These are phyloP conservation scores for Pseudogymnoascus sp. DNA, from an alignment of 2,329 filamentous ascomycete genomes.

Conservation along the genomic window DNA sequence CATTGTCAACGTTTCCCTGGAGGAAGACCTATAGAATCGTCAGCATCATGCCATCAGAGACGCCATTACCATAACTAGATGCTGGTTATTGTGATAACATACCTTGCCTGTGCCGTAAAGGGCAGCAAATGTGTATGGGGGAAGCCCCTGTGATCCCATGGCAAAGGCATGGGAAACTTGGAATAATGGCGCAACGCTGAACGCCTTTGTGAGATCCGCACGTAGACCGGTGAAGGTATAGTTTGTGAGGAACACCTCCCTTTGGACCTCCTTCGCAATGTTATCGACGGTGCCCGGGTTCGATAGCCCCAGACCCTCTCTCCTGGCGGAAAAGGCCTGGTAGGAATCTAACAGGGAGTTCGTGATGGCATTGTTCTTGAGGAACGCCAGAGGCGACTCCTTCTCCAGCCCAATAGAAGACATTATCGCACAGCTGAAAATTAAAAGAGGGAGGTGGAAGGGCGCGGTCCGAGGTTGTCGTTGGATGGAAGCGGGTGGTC, in stretches of 20 bases:
- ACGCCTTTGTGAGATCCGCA: constrained; percentile 93
- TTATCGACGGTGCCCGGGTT: constrained; percentile 92
- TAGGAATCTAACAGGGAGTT: constrained; percentile 68
- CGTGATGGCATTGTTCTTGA: constrained; percentile 67
- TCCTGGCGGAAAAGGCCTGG: constrained; percentile 72
- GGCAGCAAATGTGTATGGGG: constrained; percentile 90
- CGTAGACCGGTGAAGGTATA: constrained; percentile 94
- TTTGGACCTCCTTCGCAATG: constrained; percentile 84
- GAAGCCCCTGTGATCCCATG: constrained; percentile 80
- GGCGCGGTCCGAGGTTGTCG: constrained; percentile 1
- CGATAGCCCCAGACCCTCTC: constrained; percentile 76
- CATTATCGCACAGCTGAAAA: constrained; percentile 17
- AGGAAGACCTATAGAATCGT: constrained; percentile 65
- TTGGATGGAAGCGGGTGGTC: constrained; percentile 1
- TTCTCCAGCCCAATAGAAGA: constrained; percentile 26
- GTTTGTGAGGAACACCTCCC: constrained; percentile 93
- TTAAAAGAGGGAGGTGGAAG: constrained; percentile 5
- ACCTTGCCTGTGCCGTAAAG: constrained; percentile 93
- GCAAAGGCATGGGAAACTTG: constrained; percentile 96
- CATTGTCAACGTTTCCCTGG: constrained; percentile 92
- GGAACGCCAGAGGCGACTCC: constrained; percentile 51
- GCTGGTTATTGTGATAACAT: constrained; percentile 28
- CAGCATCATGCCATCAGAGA: constrained; percentile 13
- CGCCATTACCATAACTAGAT: not conserved
- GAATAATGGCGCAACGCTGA: constrained; percentile 89